Base-by-base conservation (phyloP, 805 yeast species). In the Metschnikowia lachancei region DNA sequence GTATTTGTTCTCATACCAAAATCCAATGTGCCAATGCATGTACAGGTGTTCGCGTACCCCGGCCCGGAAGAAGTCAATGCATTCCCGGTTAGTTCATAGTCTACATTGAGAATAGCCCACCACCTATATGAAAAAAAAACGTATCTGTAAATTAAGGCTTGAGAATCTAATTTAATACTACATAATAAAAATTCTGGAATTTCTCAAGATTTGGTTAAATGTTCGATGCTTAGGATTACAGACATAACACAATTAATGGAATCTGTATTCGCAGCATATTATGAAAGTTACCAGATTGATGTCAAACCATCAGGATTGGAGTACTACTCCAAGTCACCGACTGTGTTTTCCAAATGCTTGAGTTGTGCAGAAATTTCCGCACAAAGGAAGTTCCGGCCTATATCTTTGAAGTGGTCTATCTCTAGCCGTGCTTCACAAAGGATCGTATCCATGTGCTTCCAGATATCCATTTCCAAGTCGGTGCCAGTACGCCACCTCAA, bases 381-480 rank as follows among this genome's bases (percentile, higher is more conserved):
- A 58, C 86, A 81, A 17, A 81, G 66, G 9, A 67, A 75, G 2
- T 53, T 52, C 33, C 74, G 60, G 47, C 66, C 65, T 14, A 75
- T 66, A 3, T 71, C 66, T 24, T 67, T 62, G 55, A 77, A 80
- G 9, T 70, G 66, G 12, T 69, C 72, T 9, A 81, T 60, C 10
- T 74, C 62, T 33, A 80, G 59, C 30, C 74, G 67, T 46, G 73
- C 53, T 32, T 78, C 81, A 59, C 87, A 82, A 13, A 82, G 60
- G 34, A 80, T 65, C 49, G 69, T 69, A 40, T 73, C 67, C 85
- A 81, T 80, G 44, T 75, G 75, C 44, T 67, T 62, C 85, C 86
- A 82, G 52, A 78, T 81, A n/a, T 70, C 69, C 35, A 72, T 64
- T 55, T 81, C 86, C 56, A 80, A 77, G 58, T 81, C 85, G 53